Evolutionary conservation across 2,329 filamentous ascomycete species (phyloP).

Genomic region (Didymellaceae sp.): DNA sequence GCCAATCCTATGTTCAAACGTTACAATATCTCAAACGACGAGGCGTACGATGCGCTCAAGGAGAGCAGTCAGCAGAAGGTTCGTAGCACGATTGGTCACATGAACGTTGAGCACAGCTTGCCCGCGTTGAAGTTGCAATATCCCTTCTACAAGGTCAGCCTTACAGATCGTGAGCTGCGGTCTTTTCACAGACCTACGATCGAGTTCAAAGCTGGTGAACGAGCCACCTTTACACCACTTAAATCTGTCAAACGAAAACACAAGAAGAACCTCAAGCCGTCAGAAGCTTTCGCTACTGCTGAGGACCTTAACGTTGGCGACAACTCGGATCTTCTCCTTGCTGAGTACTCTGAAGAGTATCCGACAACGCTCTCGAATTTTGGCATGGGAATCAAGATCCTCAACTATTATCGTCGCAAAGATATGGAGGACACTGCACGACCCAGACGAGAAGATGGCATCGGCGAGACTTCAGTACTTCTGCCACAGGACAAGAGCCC

Average conservation of each 20-base stretch:
- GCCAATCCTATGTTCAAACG: conserved; percentile 77
- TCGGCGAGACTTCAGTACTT: conserved; percentile 88
- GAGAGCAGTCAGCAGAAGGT: conserved; percentile 98
- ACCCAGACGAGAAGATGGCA: conserved; percentile 71
- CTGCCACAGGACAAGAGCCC: conserved; percentile 94
- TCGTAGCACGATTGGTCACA: conserved; percentile 85
- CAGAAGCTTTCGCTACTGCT: conserved; percentile 78
- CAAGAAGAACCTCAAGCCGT: conserved; percentile 77
- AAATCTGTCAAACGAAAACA: conserved; percentile 75
- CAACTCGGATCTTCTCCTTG: conserved; percentile 84
- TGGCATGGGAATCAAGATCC: conserved; percentile 93
- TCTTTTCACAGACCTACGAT: conserved; percentile 85
- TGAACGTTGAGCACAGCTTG: conserved; percentile 93
- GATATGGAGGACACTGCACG: conserved; percentile 75
- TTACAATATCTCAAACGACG: conserved; percentile 96
- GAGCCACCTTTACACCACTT: conserved; percentile 76
- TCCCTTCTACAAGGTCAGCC: conserved; percentile 92
- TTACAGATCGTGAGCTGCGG: conserved; percentile 73
- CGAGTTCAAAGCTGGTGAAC: conserved; percentile 72
- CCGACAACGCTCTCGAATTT: conserved; percentile 93
- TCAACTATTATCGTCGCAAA: conserved; percentile 95
- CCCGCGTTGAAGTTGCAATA: conserved; percentile 90
- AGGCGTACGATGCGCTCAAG: conserved; percentile 93
- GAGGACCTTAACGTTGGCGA: conserved; percentile 86
- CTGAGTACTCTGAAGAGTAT: conserved; percentile 95